Evolutionary conservation across 75 land plant genomes (phyloP), one percentile per base, ranked within the genome.

Genomic region (Pinus tabuliformis): DNA sequence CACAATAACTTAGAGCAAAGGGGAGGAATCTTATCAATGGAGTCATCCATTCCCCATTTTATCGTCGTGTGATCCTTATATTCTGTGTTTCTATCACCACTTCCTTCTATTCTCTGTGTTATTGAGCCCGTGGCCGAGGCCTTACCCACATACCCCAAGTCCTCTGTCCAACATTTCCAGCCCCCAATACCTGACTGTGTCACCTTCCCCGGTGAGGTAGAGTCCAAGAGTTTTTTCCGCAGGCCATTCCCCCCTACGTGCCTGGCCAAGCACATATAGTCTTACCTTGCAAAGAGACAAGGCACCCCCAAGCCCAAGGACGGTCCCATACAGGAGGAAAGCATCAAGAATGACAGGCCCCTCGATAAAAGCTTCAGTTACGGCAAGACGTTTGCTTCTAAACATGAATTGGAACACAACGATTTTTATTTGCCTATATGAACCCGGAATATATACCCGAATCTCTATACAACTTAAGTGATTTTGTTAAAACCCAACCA

Each of bases 251-350:
- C 88, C n/a, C n/a, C n/a, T n/a, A n/a, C n/a, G n/a, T n/a, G n/a
- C n/a, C n/a, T n/a, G 39, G 91, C 93, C 15, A 91, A 91, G 83
- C 93, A 91, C 73, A 89, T 91, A 14, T 79, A 82, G 76, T 81
- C 90, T 13, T 77, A 86, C 16, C 81, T 91, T 30, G 66, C 77
- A 59, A 80, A 87, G 80, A 60, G 91, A 57, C 78, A 79, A 5
- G 88, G 91, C 36, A 74, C 73, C 12, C 73, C 73, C 37, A 78
- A n/a, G n/a, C n/a, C n/a, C n/a, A n/a, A n/a, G 80, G 87, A 88
- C 58, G 86, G 89, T 3, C 80, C 94, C 24, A 89, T 89, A 42
- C 89, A 89, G 14, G 88, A 89, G 78, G 90, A 85, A 12, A 87
- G 82, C 0, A 77, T 30, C 13, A 85, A 74, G 74, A 78, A 5